Evolutionary conservation across 2,329 filamentous ascomycete genomes (phyloP).

Genomic region (Colletotrichum liriopes): DNA sequence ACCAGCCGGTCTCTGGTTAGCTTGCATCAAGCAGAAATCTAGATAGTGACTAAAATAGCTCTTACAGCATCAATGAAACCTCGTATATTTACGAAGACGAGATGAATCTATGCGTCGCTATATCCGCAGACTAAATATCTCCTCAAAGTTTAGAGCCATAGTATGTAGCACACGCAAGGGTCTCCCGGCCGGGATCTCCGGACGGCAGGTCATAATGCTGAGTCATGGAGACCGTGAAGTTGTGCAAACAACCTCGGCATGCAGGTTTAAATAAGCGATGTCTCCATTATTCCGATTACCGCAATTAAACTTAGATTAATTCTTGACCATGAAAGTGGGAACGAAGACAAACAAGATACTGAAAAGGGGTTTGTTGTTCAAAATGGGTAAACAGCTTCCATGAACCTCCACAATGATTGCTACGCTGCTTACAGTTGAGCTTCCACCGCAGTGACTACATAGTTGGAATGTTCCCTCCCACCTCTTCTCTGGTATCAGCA

Average conservation of each 20-base stretch:
- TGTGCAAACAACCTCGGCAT: not conserved
- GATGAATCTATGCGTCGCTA: not conserved
- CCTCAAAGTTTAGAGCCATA: not conserved
- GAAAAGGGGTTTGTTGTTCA: not conserved
- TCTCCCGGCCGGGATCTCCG: not conserved
- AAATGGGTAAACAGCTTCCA: not conserved
- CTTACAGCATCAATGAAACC: not conserved
- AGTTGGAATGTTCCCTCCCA: slow-evolving; percentile 28
- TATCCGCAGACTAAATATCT: no score
- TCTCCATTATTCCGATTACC: no score
- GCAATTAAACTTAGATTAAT: not conserved
- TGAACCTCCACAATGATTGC: slow-evolving; percentile 3
- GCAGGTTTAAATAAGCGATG: not conserved
- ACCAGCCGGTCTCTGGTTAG: not conserved
- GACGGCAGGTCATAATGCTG: not conserved
- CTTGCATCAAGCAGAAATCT: not conserved
- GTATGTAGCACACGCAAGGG: not conserved
- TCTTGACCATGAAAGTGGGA: not conserved
- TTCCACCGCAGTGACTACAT: not conserved
- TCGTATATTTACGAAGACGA: not conserved
- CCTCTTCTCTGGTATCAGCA: not conserved
- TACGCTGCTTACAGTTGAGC: not conserved
- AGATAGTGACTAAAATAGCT: not conserved
- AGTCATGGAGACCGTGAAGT: not conserved
- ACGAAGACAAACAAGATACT: no score